Evolutionary conservation across 2,329 filamentous ascomycete species (phyloP), one percentile per base, ranked within the genome.

Genomic region (Ophiocordyceps camponoti-saundersi): DNA sequence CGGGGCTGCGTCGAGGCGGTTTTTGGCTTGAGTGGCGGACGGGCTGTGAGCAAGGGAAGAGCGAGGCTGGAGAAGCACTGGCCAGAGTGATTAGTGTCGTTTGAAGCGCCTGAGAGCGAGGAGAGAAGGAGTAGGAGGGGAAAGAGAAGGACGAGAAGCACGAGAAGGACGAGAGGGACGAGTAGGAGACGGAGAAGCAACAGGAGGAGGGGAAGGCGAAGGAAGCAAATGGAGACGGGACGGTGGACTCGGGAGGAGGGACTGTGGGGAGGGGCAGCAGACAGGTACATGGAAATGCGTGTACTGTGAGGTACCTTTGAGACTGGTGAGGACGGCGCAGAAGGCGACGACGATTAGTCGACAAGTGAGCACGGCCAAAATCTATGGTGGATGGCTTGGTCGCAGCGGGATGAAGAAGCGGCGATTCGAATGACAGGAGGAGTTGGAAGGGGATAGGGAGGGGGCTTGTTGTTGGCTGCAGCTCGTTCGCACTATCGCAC

Each of bases 1-100:
- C 45, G 46, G 47, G 44, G 51, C 48, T 46, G 51, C 13, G 34
- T 18, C 34, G 34, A 39, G 15, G 34, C 34, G 10, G 34, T 18
- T 3, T 18, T n/a, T 15, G 34, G 13, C 16, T 15, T n/a, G 6
- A 18, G 11, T 5, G 34, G 15, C 13, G 15, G 15, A 39, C 5
- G 34, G 40, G 11, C n/a, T 42, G 18, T 12, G 40, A 16, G 23
- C 23, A 26, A 21, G 40, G 40, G 3, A 13, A 18, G 21, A 21
- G 40, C 18, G 40, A 42, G 34, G 34, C 34, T 39, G 34, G 13
- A 42, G 40, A 18, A 42, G 16, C 18, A 42, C 5, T 26, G 23
- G 23, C 5, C 23, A 5, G 8, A 8, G 8, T 26, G 4, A 26
- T 26, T 26, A 26, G 23, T 5, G 4, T 4, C 8, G 23, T 26